Evolutionary conservation across 2,329 filamentous ascomycete genomes (phyloP).

Genomic region (Celoporthe dispersa): DNA sequence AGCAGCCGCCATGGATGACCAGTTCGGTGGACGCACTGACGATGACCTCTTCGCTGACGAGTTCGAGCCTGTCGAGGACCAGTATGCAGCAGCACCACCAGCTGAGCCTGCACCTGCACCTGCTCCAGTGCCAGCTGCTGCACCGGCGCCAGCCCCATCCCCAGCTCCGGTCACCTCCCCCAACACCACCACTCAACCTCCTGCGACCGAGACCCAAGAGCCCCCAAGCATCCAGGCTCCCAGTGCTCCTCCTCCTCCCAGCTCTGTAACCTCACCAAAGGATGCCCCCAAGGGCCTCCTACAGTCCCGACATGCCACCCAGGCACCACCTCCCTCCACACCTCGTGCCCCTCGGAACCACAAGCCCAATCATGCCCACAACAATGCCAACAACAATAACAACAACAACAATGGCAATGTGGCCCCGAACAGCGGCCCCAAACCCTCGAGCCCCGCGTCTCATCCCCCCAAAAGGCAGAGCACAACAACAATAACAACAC

Average conservation of each 20-base stretch:
- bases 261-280: slow-evolving; percentile 17
- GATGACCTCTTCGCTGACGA: slow-evolving; percentile 67
- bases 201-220: slow-evolving; percentile 19
- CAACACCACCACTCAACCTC: slow-evolving; percentile 18
- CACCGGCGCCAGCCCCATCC: slow-evolving; percentile 5
- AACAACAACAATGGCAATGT: slow-evolving; percentile 24
- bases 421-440: slow-evolving; percentile 27
- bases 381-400: slow-evolving; percentile 15
- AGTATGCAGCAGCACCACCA: slow-evolving; percentile 29
- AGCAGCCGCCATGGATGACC: slow-evolving; percentile 58
- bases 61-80: slow-evolving; percentile 56
- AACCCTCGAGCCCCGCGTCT: slow-evolving; percentile 32
- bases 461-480: slow-evolving; percentile 9
- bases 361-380: slow-evolving; percentile 21
- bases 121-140: slow-evolving; percentile 19
- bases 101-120: slow-evolving; percentile 9
- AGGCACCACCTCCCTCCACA: slow-evolving; percentile 27
- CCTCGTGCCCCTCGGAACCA: slow-evolving; percentile 29
- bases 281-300: slow-evolving; percentile 25
- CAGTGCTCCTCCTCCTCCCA: slow-evolving; percentile 4
- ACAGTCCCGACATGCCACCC: slow-evolving; percentile 31
- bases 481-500: slow-evolving; percentile 7
- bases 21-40: slow-evolving; percentile 64
- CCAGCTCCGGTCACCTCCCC: slow-evolving; percentile 13
- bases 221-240: slow-evolving; percentile 10